Evolutionary conservation across 352 stramenopile genomes (phyloP), one percentile per base, ranked within the genome.

Genomic region (Phytophthora multivora): DNA sequence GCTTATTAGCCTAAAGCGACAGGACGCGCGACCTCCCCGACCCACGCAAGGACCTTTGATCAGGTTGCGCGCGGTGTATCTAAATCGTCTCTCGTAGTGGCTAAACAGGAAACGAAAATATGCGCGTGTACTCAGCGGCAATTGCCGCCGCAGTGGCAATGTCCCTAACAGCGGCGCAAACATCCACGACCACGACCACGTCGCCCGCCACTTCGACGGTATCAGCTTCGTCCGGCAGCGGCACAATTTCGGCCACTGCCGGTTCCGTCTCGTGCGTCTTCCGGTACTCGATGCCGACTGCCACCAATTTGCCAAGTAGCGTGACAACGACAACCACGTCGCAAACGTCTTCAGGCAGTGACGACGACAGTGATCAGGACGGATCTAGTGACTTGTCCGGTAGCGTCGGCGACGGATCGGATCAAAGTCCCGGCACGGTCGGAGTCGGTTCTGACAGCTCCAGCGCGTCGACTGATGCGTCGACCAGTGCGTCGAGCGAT

Each of bases 241-340:
- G 47, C 35, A 54, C 31, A 23, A 66, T 68, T 46, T 51, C 61
- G 11, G 30, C 41, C 23, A 56, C 41, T 13, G 57, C 65, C 11
- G 51, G 33, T 3, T 51, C 65, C 4, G 72, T 81, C n/a, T 75
- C 77, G 33, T 86, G 77, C 47, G 58, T 74, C 1, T 87, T 87
- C 54, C 72, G 73, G 13, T 87, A 85, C 48, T 71, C 75, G 28
- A 79, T 87, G 75, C 70, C 77, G 10, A 87, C 77, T 4, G 71
- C 66, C 4, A 80, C 63, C 8, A 86, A 84, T 54, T n/a, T 83
- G 8, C 62, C 67, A 0, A 73, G 59, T 33, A 58, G 70, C 28
- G 56, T 84, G 40, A 50, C 65, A 21, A 77, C 61, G 5, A 53
- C 61, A 4, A 56, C 45, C 6, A 53, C 53, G 12, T 33, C 45